Evolutionary conservation across 148 eudicot species (phyloP), one percentile per base, ranked within the genome.

Genomic region (Vaccinium corymbosum): DNA sequence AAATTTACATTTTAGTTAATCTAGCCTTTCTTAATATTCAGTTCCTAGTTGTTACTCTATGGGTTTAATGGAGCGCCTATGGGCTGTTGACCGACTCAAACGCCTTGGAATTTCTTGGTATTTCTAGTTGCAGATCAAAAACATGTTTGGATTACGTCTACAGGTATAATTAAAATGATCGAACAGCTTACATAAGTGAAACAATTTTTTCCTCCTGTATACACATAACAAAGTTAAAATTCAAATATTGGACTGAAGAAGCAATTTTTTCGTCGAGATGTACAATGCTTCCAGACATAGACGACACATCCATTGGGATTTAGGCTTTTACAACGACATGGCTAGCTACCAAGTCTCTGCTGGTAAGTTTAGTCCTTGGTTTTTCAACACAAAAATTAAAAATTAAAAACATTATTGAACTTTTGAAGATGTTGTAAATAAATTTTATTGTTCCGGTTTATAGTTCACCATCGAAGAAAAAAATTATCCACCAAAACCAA

Each of bases 261-360:
- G 98, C 97, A 48, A 92, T 95, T n/a, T 89, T 93, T 78, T 91
- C 94, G 95, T 93, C 94, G 20, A 92, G 92, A 84, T 87, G 92
- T 62, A 88, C 94, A 12, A 83, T 68, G 11, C 91, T 95, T 27
- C 91, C 89, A 62, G 97, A 93, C 80, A 88, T 95, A 73, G 98
- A 95, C 86, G 94, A 91, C 81, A 93, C 98, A 0, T 91, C 97
- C 52, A 95, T n/a, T 95, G 98, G 98, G 88, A 10, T 95, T 95
- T 75, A 87, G 98, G 77, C 89, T 95, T 42, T 84, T 95, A 25
- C 90, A 97, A 81, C 78, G 91, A 85, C 94, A 93, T 80, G 98
- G n/a, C n/a, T 1, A 35, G 98, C 19, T 86, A 91, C 78, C 82
- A 87, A 0, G 89, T 95, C 86, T 91, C 97, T 70, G 85, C 91